Evolutionary conservation across 768 basidiomycete genomes (phyloP).

Genomic region (Naganishia vaughanmartiniae): DNA sequence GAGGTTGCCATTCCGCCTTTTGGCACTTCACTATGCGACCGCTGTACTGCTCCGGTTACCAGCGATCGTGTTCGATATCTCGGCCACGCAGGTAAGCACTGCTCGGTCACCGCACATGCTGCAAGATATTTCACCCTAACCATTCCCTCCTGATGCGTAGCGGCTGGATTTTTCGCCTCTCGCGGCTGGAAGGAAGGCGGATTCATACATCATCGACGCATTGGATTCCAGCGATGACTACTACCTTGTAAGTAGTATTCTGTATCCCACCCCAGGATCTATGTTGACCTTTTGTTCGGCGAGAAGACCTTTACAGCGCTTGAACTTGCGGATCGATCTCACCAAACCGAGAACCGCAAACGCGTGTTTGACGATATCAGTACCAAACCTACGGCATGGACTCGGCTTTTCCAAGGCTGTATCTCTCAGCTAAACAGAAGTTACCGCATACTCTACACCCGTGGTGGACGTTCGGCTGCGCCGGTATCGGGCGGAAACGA

Average conservation of each 20-base stretch:
- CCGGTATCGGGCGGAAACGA: not conserved
- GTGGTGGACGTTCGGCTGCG: slow-evolving; percentile 3
- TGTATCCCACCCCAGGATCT: not conserved
- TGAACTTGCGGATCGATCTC: slow-evolving; percentile 42
- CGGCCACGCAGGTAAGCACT: slow-evolving; percentile 41
- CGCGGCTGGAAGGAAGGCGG: slow-evolving; percentile 39
- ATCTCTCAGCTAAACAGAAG: slow-evolving; percentile 19
- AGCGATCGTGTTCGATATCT: slow-evolving; percentile 40
- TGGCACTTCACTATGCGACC: slow-evolving; percentile 20
- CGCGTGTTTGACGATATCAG: slow-evolving; percentile 25
- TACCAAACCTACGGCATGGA: slow-evolving; percentile 27
- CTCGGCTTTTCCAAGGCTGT: slow-evolving; percentile 12
- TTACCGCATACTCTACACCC: slow-evolving; percentile 4
- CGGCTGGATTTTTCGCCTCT: slow-evolving; percentile 45
- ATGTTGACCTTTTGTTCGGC: not conserved
- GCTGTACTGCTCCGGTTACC: slow-evolving; percentile 30
- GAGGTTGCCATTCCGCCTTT: slow-evolving; percentile 5
- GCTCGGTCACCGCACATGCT: not conserved
- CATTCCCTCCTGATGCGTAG: slow-evolving; percentile 14
- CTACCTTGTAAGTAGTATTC: slow-evolving; percentile 37
- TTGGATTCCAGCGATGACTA: slow-evolving; percentile 42
- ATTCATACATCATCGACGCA: slow-evolving; percentile 44
- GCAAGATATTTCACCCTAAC: slow-evolving; percentile 29
- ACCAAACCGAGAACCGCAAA: slow-evolving; percentile 30
- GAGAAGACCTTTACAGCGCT: slow-evolving; percentile 47